Evolutionary conservation across 1,139 yeast genomes (phyloP), one percentile per base, ranked within the genome.

Genomic region (Yamadazyma atlantica): DNA sequence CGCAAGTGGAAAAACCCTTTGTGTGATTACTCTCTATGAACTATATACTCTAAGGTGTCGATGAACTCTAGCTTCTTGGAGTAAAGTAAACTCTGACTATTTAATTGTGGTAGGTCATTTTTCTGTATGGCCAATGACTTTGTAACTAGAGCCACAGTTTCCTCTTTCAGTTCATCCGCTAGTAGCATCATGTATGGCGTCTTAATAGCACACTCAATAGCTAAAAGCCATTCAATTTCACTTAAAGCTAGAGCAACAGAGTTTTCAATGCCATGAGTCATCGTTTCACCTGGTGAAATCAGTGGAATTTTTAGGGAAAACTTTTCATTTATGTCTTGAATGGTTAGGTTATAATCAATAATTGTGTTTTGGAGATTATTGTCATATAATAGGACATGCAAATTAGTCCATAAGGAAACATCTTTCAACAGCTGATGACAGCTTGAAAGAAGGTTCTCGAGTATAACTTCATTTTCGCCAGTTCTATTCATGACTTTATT

Each of bases 401-500:
- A 36, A 14, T 43, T 42, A 9, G 47, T 47, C 75, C 75, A 70
- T 17, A 68, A 36, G 2, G 73, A 63, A 1, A 58, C 58, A 42
- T 70, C 75, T 3, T 47, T 38, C n/a, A 66, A 48, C 27, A 49
- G 45, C 10, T 38, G 33, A 17, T 50, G 58, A 34, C 71, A 63
- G 13, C 16, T 23, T 4, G 16, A 7, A 3, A 43, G n/a, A 9
- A 49, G 19, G 3, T 18, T n/a, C 4, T 30, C 19, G 10, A 38
- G 38, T 15, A 37, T 32, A 2, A 17, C 5, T 14, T 40, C 41
- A 11, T 30, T 39, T 39, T 23, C 25, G 3, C 12, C 12, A 5
- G 6, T 7, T 7, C 11, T 23, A 7, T 33, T 41, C 4, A 37
- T 11, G 4, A 45, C 36, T 13, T 32, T 25, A 26, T 47, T 47